Evolutionary conservation across 1,284 basidiomycete genomes (phyloP).

Genomic region (Fistulinella cinereoalba): DNA sequence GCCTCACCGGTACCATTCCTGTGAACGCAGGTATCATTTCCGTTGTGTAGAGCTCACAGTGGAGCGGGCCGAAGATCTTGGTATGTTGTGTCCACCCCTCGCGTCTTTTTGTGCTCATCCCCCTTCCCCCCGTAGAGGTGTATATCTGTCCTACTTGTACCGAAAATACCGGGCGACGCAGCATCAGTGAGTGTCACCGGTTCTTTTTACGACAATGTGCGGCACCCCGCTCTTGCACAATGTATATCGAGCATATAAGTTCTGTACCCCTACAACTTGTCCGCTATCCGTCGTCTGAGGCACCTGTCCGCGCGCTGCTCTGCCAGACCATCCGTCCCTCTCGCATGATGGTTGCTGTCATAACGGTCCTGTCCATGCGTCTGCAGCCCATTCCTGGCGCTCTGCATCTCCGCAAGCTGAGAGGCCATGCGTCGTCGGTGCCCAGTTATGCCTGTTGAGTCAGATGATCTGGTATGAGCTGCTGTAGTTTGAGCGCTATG

Average conservation of each 20-base stretch:
- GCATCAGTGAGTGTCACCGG: slow-evolving; percentile 72
- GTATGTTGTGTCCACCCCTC: slow-evolving; percentile 45
- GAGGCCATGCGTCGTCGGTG: slow-evolving; percentile 35
- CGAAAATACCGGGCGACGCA: slow-evolving; percentile 58
- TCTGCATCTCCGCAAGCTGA: slow-evolving; percentile 33
- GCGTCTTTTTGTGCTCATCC: slow-evolving; percentile 14
- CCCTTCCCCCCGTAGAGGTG: slow-evolving; percentile 43
- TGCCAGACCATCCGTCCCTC: slow-evolving; percentile 34
- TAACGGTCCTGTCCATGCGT: slow-evolving; percentile 34
- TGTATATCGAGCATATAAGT: slow-evolving; percentile 39
- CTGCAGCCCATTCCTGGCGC: too few relatives aligned
- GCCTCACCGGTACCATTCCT: slow-evolving; percentile 2
- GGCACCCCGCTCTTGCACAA: slow-evolving; percentile 35
- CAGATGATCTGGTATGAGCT: slow-evolving; percentile 36
- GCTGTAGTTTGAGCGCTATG: slow-evolving; percentile 29
- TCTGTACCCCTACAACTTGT: slow-evolving; percentile 36
- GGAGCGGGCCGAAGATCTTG: slow-evolving; percentile 68
- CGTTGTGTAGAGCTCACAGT: slow-evolving; percentile 59
- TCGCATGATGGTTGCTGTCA: slow-evolving; percentile 34
- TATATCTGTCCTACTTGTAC: slow-evolving; percentile 72
- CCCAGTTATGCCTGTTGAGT: slow-evolving; percentile 37
- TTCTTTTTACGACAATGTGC: slow-evolving; percentile 38
- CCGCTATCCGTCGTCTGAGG: slow-evolving; percentile 36
- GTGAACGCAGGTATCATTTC: slow-evolving; percentile 66
- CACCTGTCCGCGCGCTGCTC: slow-evolving; percentile 28